These are phyloP conservation scores for Yamadazyma blattariae DNA, from an alignment of 1,139 yeast genomes.

Conservation along the genomic window DNA sequence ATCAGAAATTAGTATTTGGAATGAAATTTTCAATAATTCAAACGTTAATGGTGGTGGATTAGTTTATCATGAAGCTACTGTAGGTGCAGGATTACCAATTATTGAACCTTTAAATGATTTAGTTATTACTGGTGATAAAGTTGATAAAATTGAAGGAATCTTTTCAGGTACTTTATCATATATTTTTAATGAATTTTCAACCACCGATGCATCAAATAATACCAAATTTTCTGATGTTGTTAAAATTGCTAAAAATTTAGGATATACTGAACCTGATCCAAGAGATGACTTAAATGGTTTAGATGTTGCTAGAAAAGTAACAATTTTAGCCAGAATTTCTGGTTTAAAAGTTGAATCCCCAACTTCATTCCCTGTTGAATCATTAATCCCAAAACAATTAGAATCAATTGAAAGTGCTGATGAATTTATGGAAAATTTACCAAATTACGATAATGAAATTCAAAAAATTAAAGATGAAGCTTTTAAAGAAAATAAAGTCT, in stretches of 20 bases:
- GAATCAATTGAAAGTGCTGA: conserved; percentile 70
- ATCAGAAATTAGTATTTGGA: conserved; percentile 73
- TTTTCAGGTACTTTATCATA: conserved; percentile 96
- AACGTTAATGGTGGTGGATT: conserved; percentile 67
- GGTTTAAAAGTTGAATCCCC: conserved; percentile 89
- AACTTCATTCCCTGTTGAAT: conserved; percentile 91
- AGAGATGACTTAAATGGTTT: conserved; percentile 97
- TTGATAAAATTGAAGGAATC: conserved; percentile 90
- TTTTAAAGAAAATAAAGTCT: conserved; percentile 76
- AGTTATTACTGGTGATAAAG: conserved; percentile 87
- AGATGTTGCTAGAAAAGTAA: conserved; percentile 97
- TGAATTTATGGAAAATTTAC: conserved; percentile 78
- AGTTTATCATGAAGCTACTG: conserved; percentile 98
- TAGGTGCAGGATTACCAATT: conserved; percentile 97
- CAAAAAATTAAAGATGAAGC: conserved; percentile 80
- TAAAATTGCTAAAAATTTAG: conserved; percentile 78
- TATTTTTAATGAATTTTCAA: conserved; percentile 89
- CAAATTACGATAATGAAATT: conserved; percentile 77
- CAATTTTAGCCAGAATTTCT: conserved; percentile 88
- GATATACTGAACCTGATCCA: conserved; percentile 99
- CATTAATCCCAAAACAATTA: conserved; percentile 83
- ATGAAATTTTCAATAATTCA: conserved; percentile 59
- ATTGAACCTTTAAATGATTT: conserved; percentile 85
- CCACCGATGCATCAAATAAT: conserved; percentile 52
- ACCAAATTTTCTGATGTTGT: conserved; percentile 89